Base-by-base conservation (phyloP, 23 red algal species). In the Gracilariopsis chorda region DNA sequence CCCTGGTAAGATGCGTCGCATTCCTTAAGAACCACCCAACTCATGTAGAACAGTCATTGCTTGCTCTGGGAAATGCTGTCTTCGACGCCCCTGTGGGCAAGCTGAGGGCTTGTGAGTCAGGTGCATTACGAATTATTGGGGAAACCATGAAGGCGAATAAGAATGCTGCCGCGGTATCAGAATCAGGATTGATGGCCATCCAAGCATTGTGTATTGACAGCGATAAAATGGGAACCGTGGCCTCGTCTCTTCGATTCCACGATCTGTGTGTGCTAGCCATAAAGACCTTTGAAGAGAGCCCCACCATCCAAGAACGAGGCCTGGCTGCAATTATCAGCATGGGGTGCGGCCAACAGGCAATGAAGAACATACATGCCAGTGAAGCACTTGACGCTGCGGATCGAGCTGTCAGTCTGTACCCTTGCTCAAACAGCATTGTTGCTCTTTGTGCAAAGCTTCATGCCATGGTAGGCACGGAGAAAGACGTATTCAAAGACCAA, bases 11-110 rank as follows among this genome's bases (percentile, higher is more conserved):
- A 24, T 46, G 13, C 25, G 44, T 70, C 20, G 47, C 82, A 40
- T 86, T 51, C 40, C 82, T 86, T 36, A 42, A 5, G n/a, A 43
- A 65, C 37, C 32, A 48, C 17, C 82, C 82, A 40, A n/a, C 52
- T 39, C 82, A 86, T 7, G 43, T 86, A 47, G 82, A 86, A 25
- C 82, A 86, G 7, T 19, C 82, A 3, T 51, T 86, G 59, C 58
- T 86, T 46, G 82, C 82, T 35, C 29, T 86, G 37, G 82, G 82
- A 71, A 86, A 86, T 29, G 82, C 82, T 21, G 62, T 86, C 33
- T 86, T 86, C 46, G 82, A 86, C 35, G 46, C 42, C 21, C 62
- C 58, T 0, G 6, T 21, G 5, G 59, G 62, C 13, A 86, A 86
- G 47, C 39, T 47, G 12, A 41, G 35, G 7, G 82, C 47, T 3